Conservation (phyloP, 257 asterid species). For the Cinchona pubescens region DNA sequence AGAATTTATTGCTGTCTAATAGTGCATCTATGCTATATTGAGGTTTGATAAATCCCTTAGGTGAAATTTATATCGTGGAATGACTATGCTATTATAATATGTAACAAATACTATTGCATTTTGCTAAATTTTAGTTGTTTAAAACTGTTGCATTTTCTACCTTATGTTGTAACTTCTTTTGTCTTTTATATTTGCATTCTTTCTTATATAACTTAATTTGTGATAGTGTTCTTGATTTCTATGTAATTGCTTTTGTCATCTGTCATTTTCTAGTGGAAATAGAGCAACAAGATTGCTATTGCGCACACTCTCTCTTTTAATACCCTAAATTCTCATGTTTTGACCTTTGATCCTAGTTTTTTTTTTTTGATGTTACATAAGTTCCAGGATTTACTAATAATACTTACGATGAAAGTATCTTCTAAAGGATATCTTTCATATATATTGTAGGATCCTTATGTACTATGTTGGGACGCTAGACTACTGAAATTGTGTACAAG, state of each 20-base stretch:
- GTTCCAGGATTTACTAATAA: neutral
- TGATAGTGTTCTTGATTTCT: neutral
- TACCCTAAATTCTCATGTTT: neutral
- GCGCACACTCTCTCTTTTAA: neutral
- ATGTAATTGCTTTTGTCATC: neutral
- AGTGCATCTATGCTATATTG: neutral
- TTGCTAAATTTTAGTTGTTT: neutral
- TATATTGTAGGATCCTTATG: slow-evolving; percentile 74
- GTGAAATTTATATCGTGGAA: neutral
- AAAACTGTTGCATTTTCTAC: too few relatives aligned
- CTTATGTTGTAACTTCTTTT: too few relatives aligned
- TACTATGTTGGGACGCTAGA: slow-evolving; percentile 89
- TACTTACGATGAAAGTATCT: neutral
- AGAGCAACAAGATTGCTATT: neutral
- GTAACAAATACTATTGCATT: neutral
- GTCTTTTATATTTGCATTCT: too few relatives aligned
- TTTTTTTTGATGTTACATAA: neutral
- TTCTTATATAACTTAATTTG: too few relatives aligned
- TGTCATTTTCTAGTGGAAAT: neutral
- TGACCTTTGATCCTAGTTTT: neutral
- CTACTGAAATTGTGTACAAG: slow-evolving; percentile 91
- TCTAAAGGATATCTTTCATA: neutral
- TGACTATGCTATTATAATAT: neutral
- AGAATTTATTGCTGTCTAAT: neutral
- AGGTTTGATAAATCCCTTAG: neutral